These are phyloP conservation scores for Agarophyton chilense DNA, from an alignment of 23 red algal genomes.

Conservation along the genomic window DNA sequence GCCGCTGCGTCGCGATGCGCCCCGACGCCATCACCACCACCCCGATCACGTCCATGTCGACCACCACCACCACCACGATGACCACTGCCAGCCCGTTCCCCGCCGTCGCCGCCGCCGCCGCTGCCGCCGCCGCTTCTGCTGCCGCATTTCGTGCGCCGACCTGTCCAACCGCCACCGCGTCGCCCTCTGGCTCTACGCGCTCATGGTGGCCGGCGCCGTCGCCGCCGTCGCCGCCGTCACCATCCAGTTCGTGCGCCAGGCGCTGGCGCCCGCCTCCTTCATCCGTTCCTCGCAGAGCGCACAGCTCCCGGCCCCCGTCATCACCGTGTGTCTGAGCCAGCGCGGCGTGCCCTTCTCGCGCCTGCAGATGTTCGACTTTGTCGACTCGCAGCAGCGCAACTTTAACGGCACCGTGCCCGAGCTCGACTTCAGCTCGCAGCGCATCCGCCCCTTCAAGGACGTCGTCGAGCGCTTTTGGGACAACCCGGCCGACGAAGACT, in stretches of 20 bases:
- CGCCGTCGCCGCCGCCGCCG: not conserved
- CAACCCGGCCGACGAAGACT: slow-evolving; percentile 44
- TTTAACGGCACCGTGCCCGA: not conserved
- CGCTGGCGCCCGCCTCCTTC: not conserved
- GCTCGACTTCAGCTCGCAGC: not conserved
- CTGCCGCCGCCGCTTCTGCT: not conserved
- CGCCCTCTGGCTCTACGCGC: slow-evolving; percentile 32
- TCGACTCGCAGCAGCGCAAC: not conserved
- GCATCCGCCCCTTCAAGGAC: not conserved
- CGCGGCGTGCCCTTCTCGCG: slow-evolving; percentile 37
- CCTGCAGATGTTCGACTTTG: slow-evolving; percentile 37
- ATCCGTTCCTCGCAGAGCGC: slow-evolving; percentile 17
- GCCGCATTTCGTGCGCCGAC: not conserved
- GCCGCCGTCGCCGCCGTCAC: slow-evolving; percentile 31
- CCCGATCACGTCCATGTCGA: too few species aligned
- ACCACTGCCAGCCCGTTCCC: not conserved
- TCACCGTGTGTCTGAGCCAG: slow-evolving; percentile 41
- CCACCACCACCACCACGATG: not conserved
- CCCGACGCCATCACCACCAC: too few species aligned
- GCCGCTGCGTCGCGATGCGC: too few species aligned
- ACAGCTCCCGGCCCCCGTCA: slow-evolving; percentile 25
- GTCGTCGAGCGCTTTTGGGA: slow-evolving; percentile 62
- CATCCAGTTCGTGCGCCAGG: slow-evolving; percentile 14
- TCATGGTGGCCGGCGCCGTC: slow-evolving; percentile 32
- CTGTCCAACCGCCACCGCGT: not conserved